Evolutionary conservation across 371 early-diverging fungal genomes (phyloP).

Genomic region (Dichotomocladium elegans): DNA sequence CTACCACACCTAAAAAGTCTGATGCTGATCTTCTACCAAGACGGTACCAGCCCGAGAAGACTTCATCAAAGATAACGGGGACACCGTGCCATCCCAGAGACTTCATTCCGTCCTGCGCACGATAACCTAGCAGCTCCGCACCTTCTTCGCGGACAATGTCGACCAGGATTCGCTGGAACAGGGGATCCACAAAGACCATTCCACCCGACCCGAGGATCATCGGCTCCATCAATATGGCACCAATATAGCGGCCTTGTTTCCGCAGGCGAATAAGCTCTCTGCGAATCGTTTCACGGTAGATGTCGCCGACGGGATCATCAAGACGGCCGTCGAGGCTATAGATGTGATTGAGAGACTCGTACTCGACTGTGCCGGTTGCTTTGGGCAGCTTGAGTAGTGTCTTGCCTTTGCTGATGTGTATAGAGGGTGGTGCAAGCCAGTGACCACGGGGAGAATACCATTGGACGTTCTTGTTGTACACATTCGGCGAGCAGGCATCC

Average conservation of each 20-base stretch:
- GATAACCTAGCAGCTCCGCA: constrained; percentile 29
- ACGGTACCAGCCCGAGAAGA: constrained; percentile 80
- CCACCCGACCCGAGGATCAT: constrained; percentile 82
- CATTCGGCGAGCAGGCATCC: constrained; percentile 76
- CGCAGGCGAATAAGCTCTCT: constrained; percentile 34
- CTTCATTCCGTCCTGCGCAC: constrained; percentile 6
- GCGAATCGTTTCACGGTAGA: constrained; percentile 53
- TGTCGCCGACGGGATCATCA: constrained; percentile 26
- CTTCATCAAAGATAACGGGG: constrained; percentile 83
- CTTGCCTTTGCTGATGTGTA: constrained; percentile 56
- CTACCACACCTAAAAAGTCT: constrained; percentile 65
- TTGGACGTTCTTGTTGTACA: constrained; percentile 70
- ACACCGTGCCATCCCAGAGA: constrained; percentile 50
- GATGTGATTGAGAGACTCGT: constrained; percentile 28
- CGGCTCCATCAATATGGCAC: constrained; percentile 77
- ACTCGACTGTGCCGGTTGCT: constrained; percentile 4
- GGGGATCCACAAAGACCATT: constrained; percentile 82
- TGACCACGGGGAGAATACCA: constrained; percentile 78
- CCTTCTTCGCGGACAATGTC: constrained; percentile 55
- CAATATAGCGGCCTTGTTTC: constrained; percentile 55
- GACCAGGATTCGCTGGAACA: constrained; percentile 69
- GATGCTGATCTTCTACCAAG: constrained; percentile 64
- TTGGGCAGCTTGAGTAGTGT: constrained; percentile 45
- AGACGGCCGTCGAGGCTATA: constrained; percentile 28
- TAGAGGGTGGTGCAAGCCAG: constrained; percentile 75